Evolutionary conservation across 495 filamentous ascomycete species (phyloP), one percentile per base, ranked within the genome.

Genomic region (Daldinia concentrica): DNA sequence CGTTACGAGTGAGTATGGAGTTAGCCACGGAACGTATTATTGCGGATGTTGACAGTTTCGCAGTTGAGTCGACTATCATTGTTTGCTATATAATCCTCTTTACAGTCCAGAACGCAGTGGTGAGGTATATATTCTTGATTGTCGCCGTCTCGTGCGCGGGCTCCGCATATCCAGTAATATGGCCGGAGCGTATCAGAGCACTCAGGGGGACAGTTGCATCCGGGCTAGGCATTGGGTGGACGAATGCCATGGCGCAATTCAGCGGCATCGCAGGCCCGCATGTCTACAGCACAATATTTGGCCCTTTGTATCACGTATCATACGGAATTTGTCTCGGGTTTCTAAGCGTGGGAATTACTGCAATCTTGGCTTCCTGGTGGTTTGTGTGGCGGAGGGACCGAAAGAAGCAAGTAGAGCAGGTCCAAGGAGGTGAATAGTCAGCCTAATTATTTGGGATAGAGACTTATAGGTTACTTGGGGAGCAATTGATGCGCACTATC

Each of bases 161-260:
- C 0, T 82, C 77, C 19, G 78, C 78, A n/a, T 83, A 80, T 58
- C 80, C 82, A 0, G 77, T 83, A 8, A 83, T 83, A 43, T 83
- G 80, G 82, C 80, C 82, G 29, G 82, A 85, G 63, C 78, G 82
- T 0, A 85, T 83, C 43, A 79, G 82, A 26, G 81, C 74, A 4
- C 73, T 80, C 1, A 74, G 81, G 12, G 81, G 82, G 3, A 83
- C 82, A 0, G 75, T 79, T 1, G 77, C 79, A 4, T 74, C 81
- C 0, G 82, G 80, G 8, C 64, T 83, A 14, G 82, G 77, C 0
- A 84, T 83, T 58, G 82, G 82, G 1, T 62, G 77, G 8, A 84
- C 82, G 1, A 84, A 84, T 73, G 81, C 81, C 3, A 78, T 82
- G 78, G 81, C 81, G 0, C 81, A 83, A 66, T 81, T 84, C n/a